phyloP scores from a whole-genome alignment of 2,329 filamentous ascomycete species.

The Cordyceps cateniannulata region DNA sequence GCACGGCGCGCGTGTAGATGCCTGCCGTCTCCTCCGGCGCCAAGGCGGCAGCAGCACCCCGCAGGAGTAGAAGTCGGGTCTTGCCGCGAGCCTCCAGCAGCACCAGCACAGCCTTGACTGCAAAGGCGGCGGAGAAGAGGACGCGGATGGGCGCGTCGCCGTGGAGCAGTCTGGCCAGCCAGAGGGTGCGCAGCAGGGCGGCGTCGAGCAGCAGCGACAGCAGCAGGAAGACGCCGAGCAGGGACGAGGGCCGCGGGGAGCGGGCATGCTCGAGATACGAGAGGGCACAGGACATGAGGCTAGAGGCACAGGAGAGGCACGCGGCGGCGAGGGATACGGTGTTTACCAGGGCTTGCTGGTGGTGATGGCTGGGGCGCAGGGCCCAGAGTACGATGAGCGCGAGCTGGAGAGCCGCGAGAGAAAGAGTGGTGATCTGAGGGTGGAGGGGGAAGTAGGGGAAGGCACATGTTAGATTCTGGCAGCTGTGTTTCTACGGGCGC shows the following conservation, averaged over 20 bases:
- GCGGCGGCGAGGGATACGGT: constrained; percentile 25
- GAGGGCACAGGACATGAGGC: constrained; percentile 25
- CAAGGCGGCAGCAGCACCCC: constrained; percentile 23
- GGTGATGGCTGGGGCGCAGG: constrained; percentile 8
- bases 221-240: constrained; percentile 29
- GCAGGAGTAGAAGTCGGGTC: constrained; percentile 17
- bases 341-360: constrained; percentile 16
- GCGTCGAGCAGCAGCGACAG: constrained; percentile 28
- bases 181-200: constrained; percentile 29
- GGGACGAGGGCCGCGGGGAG: constrained; percentile 25
- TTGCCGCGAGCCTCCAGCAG: constrained; percentile 35
- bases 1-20: constrained; percentile 30
- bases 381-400: constrained; percentile 28
- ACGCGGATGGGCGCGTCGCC: constrained; percentile 23
- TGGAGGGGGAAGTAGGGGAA: not conserved
- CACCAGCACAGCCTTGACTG: constrained; percentile 28
- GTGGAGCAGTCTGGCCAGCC: constrained; percentile 23
- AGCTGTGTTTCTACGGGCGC: not conserved
- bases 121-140: constrained; percentile 29
- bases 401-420: constrained; percentile 27
- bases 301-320: constrained; percentile 26
- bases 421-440: constrained; percentile 19
- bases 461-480: not conserved
- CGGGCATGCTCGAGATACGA: constrained; percentile 27
- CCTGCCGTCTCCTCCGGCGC: constrained; percentile 33